A percentile compares a stretch with the other conserved stretches of the same genome.
phyloP scores from a whole-genome alignment of 495 filamentous ascomycete species.

The Immersiella caudata region DNA sequence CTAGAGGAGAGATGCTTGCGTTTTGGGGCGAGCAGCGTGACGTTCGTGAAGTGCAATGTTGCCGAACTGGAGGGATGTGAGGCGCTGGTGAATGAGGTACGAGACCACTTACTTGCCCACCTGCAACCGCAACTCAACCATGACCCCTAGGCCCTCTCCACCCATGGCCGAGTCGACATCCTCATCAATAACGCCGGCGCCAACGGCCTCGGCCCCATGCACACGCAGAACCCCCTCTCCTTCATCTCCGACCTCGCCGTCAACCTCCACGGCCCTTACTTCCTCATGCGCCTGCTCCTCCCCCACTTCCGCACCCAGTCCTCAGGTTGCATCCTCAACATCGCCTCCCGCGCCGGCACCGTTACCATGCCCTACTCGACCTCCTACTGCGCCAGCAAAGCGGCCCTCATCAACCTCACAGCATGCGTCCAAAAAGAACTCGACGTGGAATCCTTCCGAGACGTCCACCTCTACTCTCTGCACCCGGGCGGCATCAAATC shows the following conservation, averaged over 20 bases:
- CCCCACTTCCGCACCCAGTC: conserved; percentile 31
- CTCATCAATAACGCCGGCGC: conserved; percentile 42
- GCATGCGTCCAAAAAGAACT: conserved; percentile 37
- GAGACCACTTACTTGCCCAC: not conserved
- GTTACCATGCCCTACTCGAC: conserved; percentile 37
- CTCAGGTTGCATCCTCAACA: conserved; percentile 39
- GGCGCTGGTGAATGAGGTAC: conserved; percentile 30
- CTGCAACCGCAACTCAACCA: not conserved
- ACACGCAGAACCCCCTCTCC: conserved; percentile 31
- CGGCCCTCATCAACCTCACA: conserved; percentile 42
- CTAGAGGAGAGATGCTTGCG: conserved; percentile 28
- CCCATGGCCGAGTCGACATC: conserved; percentile 30
- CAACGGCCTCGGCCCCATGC: conserved; percentile 35
- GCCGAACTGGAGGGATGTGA: conserved; percentile 33
- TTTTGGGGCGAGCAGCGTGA: conserved; percentile 31
- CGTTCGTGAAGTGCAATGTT: conserved; percentile 36
- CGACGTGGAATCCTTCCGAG: conserved; percentile 34
- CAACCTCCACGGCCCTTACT: conserved; percentile 56
- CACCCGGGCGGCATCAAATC: conserved; percentile 41
- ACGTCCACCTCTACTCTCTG: conserved; percentile 38
- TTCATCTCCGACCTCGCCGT: conserved; percentile 63
- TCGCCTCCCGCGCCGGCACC: conserved; percentile 39
- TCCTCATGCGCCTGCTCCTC: conserved; percentile 38
- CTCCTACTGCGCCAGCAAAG: conserved; percentile 41
- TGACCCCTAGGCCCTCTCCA: not conserved